A percentile compares a stretch with the other conserved stretches of the same genome.
Conservation (phyloP, 306 rosid species). For the Psophocarpus tetragonolobus region DNA sequence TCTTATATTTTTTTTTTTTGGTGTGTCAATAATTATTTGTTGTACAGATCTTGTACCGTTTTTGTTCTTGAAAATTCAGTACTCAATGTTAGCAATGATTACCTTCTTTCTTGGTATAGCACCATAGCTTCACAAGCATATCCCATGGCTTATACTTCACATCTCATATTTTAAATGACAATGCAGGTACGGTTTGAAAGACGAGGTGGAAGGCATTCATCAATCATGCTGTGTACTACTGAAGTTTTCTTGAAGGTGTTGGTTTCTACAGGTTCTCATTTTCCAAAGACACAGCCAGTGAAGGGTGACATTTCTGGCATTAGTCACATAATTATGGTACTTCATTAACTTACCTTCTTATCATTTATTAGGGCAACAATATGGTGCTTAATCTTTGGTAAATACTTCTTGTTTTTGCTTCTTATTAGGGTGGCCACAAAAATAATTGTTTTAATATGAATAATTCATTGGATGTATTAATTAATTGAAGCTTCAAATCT, state of each 20-base stretch:
- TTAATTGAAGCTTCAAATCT: background rate
- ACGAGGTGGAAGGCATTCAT: conserved; percentile 79
- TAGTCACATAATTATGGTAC: conserved; percentile 93
- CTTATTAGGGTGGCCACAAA: background rate
- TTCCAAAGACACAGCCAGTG: conserved; percentile 24
- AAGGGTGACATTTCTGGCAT: conserved; percentile 50
- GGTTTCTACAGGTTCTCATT: conserved; percentile 52
- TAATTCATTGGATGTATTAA: background rate
- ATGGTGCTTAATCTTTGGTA: conserved; percentile 14
- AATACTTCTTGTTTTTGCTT: background rate
- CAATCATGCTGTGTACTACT: conserved; percentile 85
- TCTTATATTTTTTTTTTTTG: background rate
- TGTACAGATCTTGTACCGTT: background rate
- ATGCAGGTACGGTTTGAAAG: conserved; percentile 83
- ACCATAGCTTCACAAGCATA: background rate
- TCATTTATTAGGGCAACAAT: conserved; percentile 7
- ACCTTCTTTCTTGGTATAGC: background rate
- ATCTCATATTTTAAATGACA: conserved; percentile 3
- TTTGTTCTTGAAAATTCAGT: background rate
- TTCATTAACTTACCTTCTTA: background rate
- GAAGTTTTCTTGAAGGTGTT: conserved; percentile 79
- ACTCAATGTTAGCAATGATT: background rate
- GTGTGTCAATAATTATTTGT: background rate
- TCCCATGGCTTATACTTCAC: background rate
- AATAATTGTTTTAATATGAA: background rate